Conservation (phyloP, 768 basidiomycete species). For the Gloeostereum incarnatum region DNA sequence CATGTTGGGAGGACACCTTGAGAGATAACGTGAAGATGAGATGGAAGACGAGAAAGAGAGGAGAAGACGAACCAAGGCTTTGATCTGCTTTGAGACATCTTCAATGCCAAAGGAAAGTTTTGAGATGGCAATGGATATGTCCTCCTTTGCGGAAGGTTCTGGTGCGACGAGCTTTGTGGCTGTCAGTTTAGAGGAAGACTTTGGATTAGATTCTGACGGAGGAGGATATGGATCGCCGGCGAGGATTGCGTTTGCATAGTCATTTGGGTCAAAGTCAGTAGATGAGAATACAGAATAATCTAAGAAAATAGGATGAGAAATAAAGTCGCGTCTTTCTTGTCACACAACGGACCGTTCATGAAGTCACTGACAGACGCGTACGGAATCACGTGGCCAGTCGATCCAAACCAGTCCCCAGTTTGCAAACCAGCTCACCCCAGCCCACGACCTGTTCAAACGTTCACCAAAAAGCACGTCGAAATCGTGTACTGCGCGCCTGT, state of each 20-base stretch:
- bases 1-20: slow-evolving; percentile 78
- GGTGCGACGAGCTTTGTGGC: slow-evolving; percentile 25
- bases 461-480: too few species aligned
- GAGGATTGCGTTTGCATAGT: slow-evolving; percentile 86
- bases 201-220: slow-evolving; percentile 19
- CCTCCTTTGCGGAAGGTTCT: slow-evolving; percentile 63
- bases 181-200: slow-evolving; percentile 18
- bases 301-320: too few species aligned
- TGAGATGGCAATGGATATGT: slow-evolving; percentile 82
- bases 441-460: too few species aligned
- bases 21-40: slow-evolving; percentile 1
- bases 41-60: not conserved
- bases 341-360: too few species aligned
- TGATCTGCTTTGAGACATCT: slow-evolving; percentile 87
- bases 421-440: too few species aligned
- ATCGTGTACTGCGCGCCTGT: too few species aligned
- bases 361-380: too few species aligned
- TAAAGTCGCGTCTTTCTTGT: not conserved
- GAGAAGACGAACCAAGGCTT: slow-evolving; percentile 52
- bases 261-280: slow-evolving; percentile 74
- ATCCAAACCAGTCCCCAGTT: too few species aligned
- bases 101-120: slow-evolving; percentile 85
- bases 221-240: slow-evolving; percentile 72
- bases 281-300: slow-evolving; percentile 73
- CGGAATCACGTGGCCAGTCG: too few species aligned